Percentiles rank a stretch among this genome's conserved stretches.
phyloP scores from a whole-genome alignment of 2,329 filamentous ascomycete genomes.

The Fusarium secorum region DNA sequence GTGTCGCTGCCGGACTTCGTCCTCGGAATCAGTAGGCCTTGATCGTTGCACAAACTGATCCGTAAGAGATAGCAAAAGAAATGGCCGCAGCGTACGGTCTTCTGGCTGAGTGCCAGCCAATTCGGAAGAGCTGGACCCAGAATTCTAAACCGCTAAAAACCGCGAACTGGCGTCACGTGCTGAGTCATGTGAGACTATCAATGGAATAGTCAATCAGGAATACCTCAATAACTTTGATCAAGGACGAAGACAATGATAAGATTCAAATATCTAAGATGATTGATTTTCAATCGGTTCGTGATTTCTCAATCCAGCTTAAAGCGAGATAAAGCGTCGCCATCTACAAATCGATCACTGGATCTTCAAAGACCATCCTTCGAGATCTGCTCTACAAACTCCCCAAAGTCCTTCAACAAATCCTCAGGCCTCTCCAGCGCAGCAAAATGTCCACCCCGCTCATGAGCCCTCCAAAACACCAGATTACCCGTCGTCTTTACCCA shows the following conservation, averaged over 20 bases:
- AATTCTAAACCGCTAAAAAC: neutral
- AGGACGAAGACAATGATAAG: too few relatives aligned
- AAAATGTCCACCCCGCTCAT: neutral
- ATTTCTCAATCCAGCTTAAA: rapidly evolving
- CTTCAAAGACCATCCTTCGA: neutral
- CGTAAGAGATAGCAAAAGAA: neutral
- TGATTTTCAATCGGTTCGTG: too few relatives aligned
- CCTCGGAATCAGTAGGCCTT: rapidly evolving
- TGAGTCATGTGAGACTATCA: neutral
- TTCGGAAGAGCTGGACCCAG: rapidly evolving
- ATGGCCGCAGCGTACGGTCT: rapidly evolving
- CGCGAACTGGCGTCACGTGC: rapidly evolving
- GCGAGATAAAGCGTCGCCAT: neutral
- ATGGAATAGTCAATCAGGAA: neutral
- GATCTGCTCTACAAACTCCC: slow-evolving; percentile 4
- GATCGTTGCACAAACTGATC: rapidly evolving
- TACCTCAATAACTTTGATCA: too few relatives aligned
- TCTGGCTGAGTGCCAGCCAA: neutral
- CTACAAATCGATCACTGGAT: neutral
- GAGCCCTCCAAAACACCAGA: neutral
- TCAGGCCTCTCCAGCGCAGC: neutral
- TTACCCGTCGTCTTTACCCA: neutral
- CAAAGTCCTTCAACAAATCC: neutral
- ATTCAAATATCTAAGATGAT: too few relatives aligned
- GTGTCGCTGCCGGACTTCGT: rapidly evolving